Evolutionary conservation across 2,329 filamentous ascomycete species (phyloP), one percentile per base, ranked within the genome.

Genomic region (Sporothrix inflata): DNA sequence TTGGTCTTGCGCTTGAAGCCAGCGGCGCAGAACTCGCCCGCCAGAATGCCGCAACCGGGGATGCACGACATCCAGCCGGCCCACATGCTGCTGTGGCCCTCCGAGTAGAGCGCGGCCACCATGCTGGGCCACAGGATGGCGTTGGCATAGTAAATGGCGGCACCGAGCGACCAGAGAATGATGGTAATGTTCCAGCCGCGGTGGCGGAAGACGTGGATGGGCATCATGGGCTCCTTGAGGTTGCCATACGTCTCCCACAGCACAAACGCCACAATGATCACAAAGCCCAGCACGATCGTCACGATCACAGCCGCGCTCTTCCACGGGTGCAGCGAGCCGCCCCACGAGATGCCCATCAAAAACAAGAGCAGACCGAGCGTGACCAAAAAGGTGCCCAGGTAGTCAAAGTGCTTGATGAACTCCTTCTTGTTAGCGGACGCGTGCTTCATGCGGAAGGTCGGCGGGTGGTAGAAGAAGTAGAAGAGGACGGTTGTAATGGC

Each of bases 81-180:
- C 27, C 73, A 75, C 73, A 78, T 77, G 4, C 74, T 66, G 55
- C 75, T 70, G 19, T 69, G 70, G 1, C 55, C 73, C 73, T 78
- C 76, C 6, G 76, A 72, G 72, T 80, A 81, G 38, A 82, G 69
- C 11, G 79, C 77, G 21, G 76, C 76, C 1, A 80, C 77, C 78
- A 81, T 81, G 24, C 75, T 75, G 1, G 81, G 80, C 80, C 80
- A 82, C 11, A 82, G 76, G 24, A 82, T 79, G 34, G 80, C 80
- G 57, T 81, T 78, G 60, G 78, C 80, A 72, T 81, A 82, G 76
- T 81, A 82, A 12, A 81, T 78, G 47, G 77, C 79, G 16, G 80
- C 80, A 8, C 78, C 80, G 3, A 82, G 75, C 21, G 79, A 79
- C 8, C 78, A 77, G 14, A 80, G 71, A 51, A 81, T 75, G 12